These are phyloP conservation scores for Paramecium sexaurelia DNA, from an alignment of 73 alveolate species.

Conservation along the genomic window DNA sequence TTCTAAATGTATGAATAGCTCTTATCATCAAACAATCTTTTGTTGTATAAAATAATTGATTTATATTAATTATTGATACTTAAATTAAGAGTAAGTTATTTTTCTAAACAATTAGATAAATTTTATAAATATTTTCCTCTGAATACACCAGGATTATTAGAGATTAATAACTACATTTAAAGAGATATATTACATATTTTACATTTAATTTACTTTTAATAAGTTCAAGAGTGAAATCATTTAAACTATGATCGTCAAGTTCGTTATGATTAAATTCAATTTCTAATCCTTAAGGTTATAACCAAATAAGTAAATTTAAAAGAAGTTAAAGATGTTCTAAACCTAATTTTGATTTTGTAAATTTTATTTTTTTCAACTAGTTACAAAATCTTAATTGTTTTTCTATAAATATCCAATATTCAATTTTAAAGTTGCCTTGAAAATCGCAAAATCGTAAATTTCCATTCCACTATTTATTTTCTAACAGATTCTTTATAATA, in stretches of 20 bases:
- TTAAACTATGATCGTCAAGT: neutral
- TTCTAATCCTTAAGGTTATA: neutral
- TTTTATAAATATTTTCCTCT: neutral
- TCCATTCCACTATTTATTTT: neutral
- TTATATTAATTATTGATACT: neutral
- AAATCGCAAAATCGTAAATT: neutral
- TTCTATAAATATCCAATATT: neutral
- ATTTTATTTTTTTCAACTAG: neutral
- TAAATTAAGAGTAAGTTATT: neutral
- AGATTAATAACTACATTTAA: neutral
- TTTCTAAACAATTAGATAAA: neutral
- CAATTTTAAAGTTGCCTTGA: neutral
- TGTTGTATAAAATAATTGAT: neutral
- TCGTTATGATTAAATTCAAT: conserved; percentile 1
- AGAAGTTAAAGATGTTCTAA: neutral
- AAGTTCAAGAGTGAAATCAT: neutral
- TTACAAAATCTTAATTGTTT: neutral
- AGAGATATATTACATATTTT: neutral
- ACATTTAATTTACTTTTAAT: neutral
- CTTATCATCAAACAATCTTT: neutral
- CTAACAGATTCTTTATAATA: neutral
- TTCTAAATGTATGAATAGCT: neutral
- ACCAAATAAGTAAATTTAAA: neutral
- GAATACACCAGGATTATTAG: neutral
- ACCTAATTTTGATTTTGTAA: neutral